A percentile compares a stretch with the other conserved stretches of the same genome.
These are phyloP conservation scores for Tausonia pullulans DNA, from an alignment of 1,284 basidiomycete species.

Conservation along the genomic window DNA sequence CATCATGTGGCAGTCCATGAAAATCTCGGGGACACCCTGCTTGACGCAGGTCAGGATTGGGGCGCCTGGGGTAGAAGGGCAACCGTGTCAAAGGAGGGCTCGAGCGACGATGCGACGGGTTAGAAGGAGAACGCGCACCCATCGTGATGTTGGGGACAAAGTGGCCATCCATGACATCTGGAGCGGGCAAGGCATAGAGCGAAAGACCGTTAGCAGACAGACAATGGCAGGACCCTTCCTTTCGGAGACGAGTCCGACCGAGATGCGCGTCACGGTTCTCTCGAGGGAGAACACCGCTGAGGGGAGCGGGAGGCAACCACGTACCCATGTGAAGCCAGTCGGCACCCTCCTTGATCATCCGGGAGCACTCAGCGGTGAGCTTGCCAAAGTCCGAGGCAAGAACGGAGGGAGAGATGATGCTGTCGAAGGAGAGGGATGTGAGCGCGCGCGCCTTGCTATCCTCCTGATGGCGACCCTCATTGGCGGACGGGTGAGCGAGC, in stretches of 20 bases:
- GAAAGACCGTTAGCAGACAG: neutral
- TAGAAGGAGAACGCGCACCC: constrained; percentile 42
- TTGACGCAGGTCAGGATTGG: constrained; percentile 80
- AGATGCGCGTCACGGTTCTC: neutral
- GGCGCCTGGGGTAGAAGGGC: constrained; percentile 47
- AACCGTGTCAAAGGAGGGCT: no score
- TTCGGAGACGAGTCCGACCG: neutral
- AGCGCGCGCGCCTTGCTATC: neutral
- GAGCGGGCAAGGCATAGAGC: neutral
- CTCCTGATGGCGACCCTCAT: no score
- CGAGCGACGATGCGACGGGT: no score
- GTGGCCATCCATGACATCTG: constrained; percentile 96
- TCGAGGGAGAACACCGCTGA: neutral
- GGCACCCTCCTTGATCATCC: constrained; percentile 83
- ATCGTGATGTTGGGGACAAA: constrained; percentile 98
- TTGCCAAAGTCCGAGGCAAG: constrained; percentile 92
- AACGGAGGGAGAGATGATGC: constrained; percentile 78
- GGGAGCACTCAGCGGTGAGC: constrained; percentile 77
- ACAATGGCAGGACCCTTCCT: neutral
- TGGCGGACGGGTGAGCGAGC: no score
- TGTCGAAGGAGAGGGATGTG: neutral
- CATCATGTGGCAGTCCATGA: constrained; percentile 99
- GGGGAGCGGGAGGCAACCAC: constrained; percentile 25
- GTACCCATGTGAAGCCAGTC: constrained; percentile 95
- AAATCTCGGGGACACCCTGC: constrained; percentile 83